Conservation (phyloP, 1,284 basidiomycete species). For the Marasmius oreades region DNA sequence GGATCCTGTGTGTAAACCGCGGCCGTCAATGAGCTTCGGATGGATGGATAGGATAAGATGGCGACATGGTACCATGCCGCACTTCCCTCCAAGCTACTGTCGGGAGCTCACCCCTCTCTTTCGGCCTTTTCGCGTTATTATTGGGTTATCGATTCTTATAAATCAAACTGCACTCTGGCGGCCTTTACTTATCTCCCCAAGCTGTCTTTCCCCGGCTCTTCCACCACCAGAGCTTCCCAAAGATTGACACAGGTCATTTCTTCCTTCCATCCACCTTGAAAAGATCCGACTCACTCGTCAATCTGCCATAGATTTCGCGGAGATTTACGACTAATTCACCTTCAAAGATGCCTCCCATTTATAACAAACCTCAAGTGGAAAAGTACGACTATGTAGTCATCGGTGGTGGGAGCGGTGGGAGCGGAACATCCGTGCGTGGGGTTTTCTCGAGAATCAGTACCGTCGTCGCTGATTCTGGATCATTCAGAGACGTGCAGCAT, state of each 20-base stretch:
- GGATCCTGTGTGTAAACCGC: no score
- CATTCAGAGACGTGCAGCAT: slow-evolving; percentile 78
- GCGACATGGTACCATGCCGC: no score
- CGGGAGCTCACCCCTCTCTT: no score
- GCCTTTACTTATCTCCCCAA: no score
- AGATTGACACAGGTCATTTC: slow-evolving; percentile 19
- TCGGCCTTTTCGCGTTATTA: no score
- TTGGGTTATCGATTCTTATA: no score
- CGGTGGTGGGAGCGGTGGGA: slow-evolving; percentile 83
- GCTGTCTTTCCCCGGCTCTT: no score
- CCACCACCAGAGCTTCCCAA: background rate
- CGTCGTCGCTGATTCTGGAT: slow-evolving; percentile 2
- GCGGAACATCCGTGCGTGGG: slow-evolving; percentile 65
- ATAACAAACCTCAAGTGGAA: slow-evolving; percentile 52
- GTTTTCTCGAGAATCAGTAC: background rate
- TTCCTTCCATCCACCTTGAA: background rate
- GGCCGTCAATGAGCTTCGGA: no score
- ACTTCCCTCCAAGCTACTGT: no score
- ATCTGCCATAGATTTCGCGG: slow-evolving; percentile 43
- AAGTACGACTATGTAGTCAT: slow-evolving; percentile 81
- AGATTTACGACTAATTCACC: slow-evolving; percentile 36
- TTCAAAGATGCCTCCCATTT: slow-evolving; percentile 64
- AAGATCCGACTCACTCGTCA: no score
- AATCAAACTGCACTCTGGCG: no score
- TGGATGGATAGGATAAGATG: no score